phyloP scores from a whole-genome alignment of 148 eudicot species.

The Rhododendron molle region DNA sequence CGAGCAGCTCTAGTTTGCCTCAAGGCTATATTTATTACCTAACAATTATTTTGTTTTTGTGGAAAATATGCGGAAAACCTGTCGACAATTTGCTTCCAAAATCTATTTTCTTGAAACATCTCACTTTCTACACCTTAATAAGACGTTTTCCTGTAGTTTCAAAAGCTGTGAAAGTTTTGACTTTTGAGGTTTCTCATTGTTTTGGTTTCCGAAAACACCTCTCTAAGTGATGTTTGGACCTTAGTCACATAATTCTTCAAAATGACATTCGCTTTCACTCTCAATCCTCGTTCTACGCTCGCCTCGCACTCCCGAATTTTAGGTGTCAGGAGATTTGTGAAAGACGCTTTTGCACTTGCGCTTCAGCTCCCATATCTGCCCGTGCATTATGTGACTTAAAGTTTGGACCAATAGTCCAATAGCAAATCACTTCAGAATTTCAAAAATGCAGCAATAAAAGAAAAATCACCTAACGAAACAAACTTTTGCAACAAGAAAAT shows the following conservation, averaged over 20 bases:
- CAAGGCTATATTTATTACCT: not conserved
- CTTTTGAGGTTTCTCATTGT: not conserved
- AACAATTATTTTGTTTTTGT: not conserved
- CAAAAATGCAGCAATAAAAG: not conserved
- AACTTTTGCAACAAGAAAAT: not conserved
- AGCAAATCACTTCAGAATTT: not conserved
- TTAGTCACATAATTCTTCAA: too few relatives aligned
- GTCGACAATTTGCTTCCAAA: not conserved
- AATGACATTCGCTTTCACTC: not conserved
- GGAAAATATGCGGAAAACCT: not conserved
- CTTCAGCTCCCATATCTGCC: too few relatives aligned
- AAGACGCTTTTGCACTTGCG: too few relatives aligned
- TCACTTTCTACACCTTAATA: not conserved
- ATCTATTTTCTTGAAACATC: not conserved
- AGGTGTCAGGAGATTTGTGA: too few relatives aligned
- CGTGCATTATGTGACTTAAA: too few relatives aligned
- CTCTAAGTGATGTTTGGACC: not conserved
- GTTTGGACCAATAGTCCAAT: not conserved
- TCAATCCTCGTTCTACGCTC: not conserved
- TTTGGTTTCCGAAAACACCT: not conserved
- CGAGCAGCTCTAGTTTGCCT: not conserved
- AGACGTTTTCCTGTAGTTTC: not conserved
- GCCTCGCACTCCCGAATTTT: too few relatives aligned
- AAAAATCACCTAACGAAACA: not conserved
- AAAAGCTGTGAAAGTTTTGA: not conserved